Conservation (phyloP, 495 filamentous ascomycete genomes). For the Penicillium parvum region DNA sequence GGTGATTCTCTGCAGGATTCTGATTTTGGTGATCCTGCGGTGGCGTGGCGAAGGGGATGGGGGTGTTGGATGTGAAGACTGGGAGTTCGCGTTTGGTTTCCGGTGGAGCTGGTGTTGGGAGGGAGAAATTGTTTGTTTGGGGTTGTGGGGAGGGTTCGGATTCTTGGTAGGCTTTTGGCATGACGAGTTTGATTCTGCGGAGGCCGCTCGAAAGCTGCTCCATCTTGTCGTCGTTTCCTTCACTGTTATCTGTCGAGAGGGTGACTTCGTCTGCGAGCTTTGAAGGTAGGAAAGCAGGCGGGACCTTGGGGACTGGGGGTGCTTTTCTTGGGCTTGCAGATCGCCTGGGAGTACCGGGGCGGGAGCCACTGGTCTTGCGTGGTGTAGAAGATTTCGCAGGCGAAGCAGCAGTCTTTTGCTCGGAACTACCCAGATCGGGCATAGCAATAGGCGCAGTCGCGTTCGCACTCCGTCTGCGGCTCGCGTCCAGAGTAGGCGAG, state of each 20-base stretch:
- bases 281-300: slow-evolving; percentile 26
- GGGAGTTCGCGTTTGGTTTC: slow-evolving; percentile 44
- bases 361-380: slow-evolving; percentile 42
- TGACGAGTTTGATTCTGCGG: slow-evolving; percentile 71
- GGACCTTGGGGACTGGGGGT: slow-evolving; percentile 44
- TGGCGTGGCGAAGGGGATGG: slow-evolving; percentile 46
- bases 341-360: slow-evolving; percentile 44
- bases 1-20: too few relatives aligned
- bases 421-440: background rate
- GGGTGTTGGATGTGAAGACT: slow-evolving; percentile 46
- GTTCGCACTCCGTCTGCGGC: slow-evolving; percentile 34
- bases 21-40: background rate
- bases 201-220: slow-evolving; percentile 64
- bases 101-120: slow-evolving; percentile 27
- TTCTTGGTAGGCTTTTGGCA: slow-evolving; percentile 38
- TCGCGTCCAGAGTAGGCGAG: slow-evolving; percentile 33
- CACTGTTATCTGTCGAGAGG: too few relatives aligned
- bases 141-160: slow-evolving; percentile 2
- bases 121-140: slow-evolving; percentile 23
- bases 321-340: slow-evolving; percentile 37
- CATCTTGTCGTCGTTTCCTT: slow-evolving; percentile 45
- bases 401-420: slow-evolving; percentile 2
- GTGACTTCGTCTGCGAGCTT: slow-evolving; percentile 12
- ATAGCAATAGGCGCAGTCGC: slow-evolving; percentile 11
- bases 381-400: slow-evolving; percentile 16